Evolutionary conservation across 257 asterid genomes (phyloP).

Genomic region (Lantana camara): DNA sequence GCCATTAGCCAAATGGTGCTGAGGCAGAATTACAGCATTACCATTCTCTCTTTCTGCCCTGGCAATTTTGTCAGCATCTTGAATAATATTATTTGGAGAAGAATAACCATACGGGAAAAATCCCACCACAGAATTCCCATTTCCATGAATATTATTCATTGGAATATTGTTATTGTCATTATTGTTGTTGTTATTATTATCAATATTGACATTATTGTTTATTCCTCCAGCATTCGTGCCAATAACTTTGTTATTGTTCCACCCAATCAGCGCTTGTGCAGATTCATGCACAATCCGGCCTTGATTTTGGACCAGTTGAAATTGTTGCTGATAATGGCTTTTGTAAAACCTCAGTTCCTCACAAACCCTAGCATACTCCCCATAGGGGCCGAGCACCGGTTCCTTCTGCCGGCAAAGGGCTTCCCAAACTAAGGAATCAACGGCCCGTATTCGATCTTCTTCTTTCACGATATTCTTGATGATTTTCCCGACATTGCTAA

Average conservation of each 20-base stretch:
- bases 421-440: conserved; percentile 84
- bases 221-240: conserved; percentile 1
- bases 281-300: conserved; percentile 39
- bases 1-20: conserved; percentile 45
- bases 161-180: conserved; percentile 18
- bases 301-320: conserved; percentile 35
- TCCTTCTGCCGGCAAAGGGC: conserved; percentile 69
- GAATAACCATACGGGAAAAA: conserved; percentile 40
- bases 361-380: conserved; percentile 54
- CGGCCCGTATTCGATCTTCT: conserved; percentile 55
- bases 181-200: conserved; percentile 1
- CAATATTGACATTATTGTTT: no score
- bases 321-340: conserved; percentile 43
- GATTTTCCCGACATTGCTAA: conserved; percentile 67
- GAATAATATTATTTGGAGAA: conserved; percentile 26
- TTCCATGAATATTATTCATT: conserved; percentile 30
- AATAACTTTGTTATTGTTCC: conserved; percentile 40
- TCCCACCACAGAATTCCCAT: conserved; percentile 37
- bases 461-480: conserved; percentile 46
- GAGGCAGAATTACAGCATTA: conserved; percentile 47
- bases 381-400: conserved; percentile 63
- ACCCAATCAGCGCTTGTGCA: conserved; percentile 44
- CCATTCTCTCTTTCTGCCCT: conserved; percentile 38
- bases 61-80: conserved; percentile 40
- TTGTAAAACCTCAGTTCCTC: conserved; percentile 68